These are phyloP conservation scores for Plectosphaerella plurivora DNA, from an alignment of 2,329 filamentous ascomycete genomes.

Conservation along the genomic window DNA sequence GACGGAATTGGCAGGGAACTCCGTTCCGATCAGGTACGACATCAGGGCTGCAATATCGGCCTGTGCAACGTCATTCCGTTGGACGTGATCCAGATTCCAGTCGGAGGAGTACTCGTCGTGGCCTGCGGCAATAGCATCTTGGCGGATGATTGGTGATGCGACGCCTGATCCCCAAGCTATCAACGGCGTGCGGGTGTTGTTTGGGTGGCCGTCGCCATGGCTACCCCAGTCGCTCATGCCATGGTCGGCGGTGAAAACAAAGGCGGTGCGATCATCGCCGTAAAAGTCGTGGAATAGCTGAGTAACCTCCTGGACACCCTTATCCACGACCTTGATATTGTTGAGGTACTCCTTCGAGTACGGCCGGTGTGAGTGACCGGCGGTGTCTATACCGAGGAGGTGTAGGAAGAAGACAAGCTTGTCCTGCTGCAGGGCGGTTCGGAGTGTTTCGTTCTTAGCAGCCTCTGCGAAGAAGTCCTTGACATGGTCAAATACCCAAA, in stretches of 20 bases:
- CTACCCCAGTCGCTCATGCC: conserved; percentile 99
- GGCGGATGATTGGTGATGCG: conserved; percentile 62
- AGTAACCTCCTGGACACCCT: conserved; percentile 81
- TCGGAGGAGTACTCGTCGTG: conserved; percentile 90
- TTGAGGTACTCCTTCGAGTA: conserved; percentile 94
- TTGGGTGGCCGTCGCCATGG: conserved; percentile 93
- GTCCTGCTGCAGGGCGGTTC: conserved; percentile 69
- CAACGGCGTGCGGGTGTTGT: conserved; percentile 92
- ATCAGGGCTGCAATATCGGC: conserved; percentile 94
- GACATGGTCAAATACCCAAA: conserved; percentile 94
- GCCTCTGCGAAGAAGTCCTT: conserved; percentile 82
- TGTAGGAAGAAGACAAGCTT: conserved; percentile 95
- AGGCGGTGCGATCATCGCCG: conserved; percentile 77
- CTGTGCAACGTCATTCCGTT: conserved; percentile 86
- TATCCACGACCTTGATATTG: conserved; percentile 91
- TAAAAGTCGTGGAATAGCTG: conserved; percentile 84
- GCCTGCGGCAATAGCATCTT: conserved; percentile 60
- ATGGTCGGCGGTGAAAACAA: conserved; percentile 95
- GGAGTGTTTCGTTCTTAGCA: conserved; percentile 69
- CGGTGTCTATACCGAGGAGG: conserved; percentile 85
- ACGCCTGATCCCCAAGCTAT: conserved; percentile 93
- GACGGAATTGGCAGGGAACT: conserved; percentile 94
- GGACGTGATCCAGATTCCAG: conserved; percentile 77
- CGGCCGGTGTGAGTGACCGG: conserved; percentile 78
- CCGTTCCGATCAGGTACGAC: conserved; percentile 82